phyloP scores from a whole-genome alignment of 495 filamentous ascomycete genomes.

The Aspergillus sclerotioniger region DNA sequence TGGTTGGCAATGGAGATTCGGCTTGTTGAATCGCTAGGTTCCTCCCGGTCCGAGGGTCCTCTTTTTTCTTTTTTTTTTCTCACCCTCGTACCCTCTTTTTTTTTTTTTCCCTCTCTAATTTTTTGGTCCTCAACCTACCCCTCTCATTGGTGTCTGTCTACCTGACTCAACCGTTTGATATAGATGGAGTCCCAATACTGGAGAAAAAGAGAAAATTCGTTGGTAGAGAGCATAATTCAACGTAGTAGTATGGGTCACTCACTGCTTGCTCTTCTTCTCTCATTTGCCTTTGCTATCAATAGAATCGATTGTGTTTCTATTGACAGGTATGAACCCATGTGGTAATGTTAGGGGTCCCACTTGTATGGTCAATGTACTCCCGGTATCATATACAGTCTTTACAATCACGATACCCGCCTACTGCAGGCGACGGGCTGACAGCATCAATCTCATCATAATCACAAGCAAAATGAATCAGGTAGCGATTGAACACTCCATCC shows the following conservation, averaged over 20 bases:
- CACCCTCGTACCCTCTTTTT: conserved; percentile 5
- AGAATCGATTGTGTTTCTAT: neutral
- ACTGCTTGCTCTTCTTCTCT: neutral
- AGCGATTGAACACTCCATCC: neutral
- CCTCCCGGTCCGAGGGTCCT: conserved; percentile 19
- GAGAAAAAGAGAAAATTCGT: neutral
- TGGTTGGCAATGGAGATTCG: conserved; percentile 18
- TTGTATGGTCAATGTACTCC: neutral
- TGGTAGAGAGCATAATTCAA: neutral
- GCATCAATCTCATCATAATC: conserved; percentile 1
- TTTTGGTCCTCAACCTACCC: neutral
- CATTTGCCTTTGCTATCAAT: neutral
- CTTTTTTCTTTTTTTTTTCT: conserved; percentile 17
- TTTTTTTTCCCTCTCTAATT: conserved; percentile 6
- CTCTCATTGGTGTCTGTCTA: neutral
- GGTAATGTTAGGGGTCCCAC: conserved; percentile 8
- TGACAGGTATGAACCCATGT: conserved; percentile 1
- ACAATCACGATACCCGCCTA: no score
- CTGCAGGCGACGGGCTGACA: neutral
- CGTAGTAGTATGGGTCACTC: neutral
- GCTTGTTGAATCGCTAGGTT: conserved; percentile 26
- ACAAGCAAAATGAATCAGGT: neutral
- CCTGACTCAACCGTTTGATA: neutral
- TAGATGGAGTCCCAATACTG: neutral
- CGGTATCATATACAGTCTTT: neutral